Base-by-base conservation (phyloP, 495 filamentous ascomycete species). In the Aspergillus taichungensis region DNA sequence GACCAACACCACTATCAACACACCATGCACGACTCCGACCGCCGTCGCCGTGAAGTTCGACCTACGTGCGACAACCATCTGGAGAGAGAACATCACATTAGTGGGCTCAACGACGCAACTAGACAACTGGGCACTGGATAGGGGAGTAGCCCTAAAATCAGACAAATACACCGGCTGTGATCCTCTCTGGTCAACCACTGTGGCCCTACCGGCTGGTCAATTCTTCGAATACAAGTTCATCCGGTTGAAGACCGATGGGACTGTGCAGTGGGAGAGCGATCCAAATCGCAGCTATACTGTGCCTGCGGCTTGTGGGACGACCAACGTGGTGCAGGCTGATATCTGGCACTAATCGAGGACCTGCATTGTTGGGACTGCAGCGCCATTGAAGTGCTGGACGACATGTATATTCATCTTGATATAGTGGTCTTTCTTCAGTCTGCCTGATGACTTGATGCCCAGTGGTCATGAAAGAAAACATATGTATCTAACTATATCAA, bases 221-320 rank as follows among this genome's bases (percentile, higher is more conserved):
- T 54, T 49, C 6, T 68, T 88, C 28, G 49, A 80, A 59, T 87
- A 87, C 55, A 88, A 87, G 64, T 89, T 77, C 52, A 77, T 87
- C 46, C 72, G 73, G 6, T 65, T 80, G 30, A 63, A 69, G 38
- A 56, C 62, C 3, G 71, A 78, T 55, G 76, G 79, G 4, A 56
- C 58, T 2, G 66, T 84, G 1, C 61, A 50, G 13, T 86, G 82
- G 83, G 82, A 86, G 60, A 66, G 70, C 29, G 78, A 82, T 55
- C 73, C 79, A 0, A 85, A 89, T 53, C 72, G 73, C 35, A 62
- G 56, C 6, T 81, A 73, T 49, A 77, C 73, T 0, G 76, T 85
- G 10, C 67, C 78, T 0, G 49, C 53, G 4, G 62, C 53, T 10
- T 80, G 80, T 57, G 57, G 49, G 1, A 58, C 62, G 0, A 71